Evolutionary conservation across 768 basidiomycete genomes (phyloP), one percentile per base, ranked within the genome.

Genomic region (Tricholoma furcatifolium): DNA sequence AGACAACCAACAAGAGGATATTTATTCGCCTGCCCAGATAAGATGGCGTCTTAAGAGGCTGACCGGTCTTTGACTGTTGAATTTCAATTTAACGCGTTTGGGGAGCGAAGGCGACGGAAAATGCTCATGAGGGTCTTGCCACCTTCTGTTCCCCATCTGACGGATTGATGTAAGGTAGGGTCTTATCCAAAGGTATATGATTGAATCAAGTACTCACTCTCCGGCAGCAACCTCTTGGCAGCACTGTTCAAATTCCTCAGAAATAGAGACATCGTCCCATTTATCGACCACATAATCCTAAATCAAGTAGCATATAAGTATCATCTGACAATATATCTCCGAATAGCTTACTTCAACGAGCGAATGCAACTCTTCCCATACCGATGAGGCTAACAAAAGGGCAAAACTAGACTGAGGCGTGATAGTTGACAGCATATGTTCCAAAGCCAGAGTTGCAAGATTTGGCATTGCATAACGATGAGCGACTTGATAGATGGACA

Each of bases 261-360:
- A 82, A 15, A 71, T 68, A 20, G 82, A 82, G 7, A 88, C 85
- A 51, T 84, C 82, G 39, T 83, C 82, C 87, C 87, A 90, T 59
- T 82, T 80, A n/a, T 85, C 81, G 1, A 90, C 84, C 20, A 90
- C 82, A 54, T 83, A 91, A 62, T 90, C 87, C 80, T 86, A 57
- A 1, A 56, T 44, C 39, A 32, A 59, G 24, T 15, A 51, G 44
- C 44, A 49, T 54, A 60, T 15, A 60, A 50, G 43, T 43, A 32
- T 34, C 42, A 12, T 11, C 56, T 43, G 48, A 32, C 53, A 27
- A 36, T 30, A 35, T 54, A 50, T 27, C 62, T 51, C 3, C 53
- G 48, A 18, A 59, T 41, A 47, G 62, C 72, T 15, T 54, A 84
- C 84, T 74, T 88, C 82, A 6, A 87, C 76, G 32, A 87, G 66